These are phyloP conservation scores for Lachnellula suecica DNA, from an alignment of 2,329 filamentous ascomycete genomes.

Conservation along the genomic window DNA sequence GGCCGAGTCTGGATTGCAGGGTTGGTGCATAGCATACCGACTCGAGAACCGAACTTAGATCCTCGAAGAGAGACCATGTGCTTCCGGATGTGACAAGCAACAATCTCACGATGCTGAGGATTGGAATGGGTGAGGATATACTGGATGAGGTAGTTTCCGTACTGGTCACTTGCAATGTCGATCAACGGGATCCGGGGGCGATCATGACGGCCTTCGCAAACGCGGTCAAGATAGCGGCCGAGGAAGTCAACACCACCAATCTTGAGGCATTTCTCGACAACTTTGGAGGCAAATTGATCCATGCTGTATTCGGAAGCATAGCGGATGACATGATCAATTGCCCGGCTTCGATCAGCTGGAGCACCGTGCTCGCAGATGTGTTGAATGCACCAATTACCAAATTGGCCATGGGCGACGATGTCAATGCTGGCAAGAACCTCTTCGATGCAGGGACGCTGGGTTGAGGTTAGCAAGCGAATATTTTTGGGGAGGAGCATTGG, in stretches of 20 bases:
- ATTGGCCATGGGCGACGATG: slow-evolving; percentile 94
- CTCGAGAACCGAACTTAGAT: slow-evolving; percentile 96
- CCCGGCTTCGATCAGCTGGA: slow-evolving; percentile 85
- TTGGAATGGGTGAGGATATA: slow-evolving; percentile 91
- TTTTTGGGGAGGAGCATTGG: background rate
- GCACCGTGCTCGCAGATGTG: slow-evolving; percentile 97
- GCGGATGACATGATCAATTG: slow-evolving; percentile 91
- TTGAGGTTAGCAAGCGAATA: slow-evolving; percentile 23
- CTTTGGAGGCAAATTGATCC: slow-evolving; percentile 98
- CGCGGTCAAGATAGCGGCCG: slow-evolving; percentile 86
- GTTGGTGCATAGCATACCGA: slow-evolving; percentile 98
- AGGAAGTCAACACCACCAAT: slow-evolving; percentile 91
- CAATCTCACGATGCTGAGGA: slow-evolving; percentile 86
- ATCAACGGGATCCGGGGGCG: slow-evolving; percentile 95
- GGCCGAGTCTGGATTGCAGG: slow-evolving; percentile 86
- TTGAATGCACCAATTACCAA: slow-evolving; percentile 99
- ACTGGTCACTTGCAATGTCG: slow-evolving; percentile 97
- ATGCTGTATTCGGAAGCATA: slow-evolving; percentile 97
- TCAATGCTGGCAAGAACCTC: slow-evolving; percentile 95
- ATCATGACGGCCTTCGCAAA: slow-evolving; percentile 87
- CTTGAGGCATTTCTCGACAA: slow-evolving; percentile 98
- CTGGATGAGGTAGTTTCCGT: slow-evolving; percentile 97
- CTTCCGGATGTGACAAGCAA: slow-evolving; percentile 92
- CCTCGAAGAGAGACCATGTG: slow-evolving; percentile 99
- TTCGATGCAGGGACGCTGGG: slow-evolving; percentile 92